Conservation (phyloP, 441 rosid genomes). For the Hura crepitans region DNA sequence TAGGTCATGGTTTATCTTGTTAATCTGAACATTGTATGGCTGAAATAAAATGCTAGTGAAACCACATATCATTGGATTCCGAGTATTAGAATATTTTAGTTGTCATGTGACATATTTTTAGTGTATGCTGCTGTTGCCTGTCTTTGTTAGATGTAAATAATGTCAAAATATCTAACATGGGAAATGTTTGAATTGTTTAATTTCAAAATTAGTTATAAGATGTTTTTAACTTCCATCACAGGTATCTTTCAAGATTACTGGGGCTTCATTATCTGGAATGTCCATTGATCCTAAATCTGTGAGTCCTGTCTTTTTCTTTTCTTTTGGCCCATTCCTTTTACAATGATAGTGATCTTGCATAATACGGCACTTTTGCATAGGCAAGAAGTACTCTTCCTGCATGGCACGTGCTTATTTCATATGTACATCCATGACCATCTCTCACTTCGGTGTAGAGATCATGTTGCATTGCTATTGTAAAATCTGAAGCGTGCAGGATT, state of each 20-base stretch:
- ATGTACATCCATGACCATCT: not conserved
- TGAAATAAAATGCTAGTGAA: not conserved
- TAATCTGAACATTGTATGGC: not conserved
- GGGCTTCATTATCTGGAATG: constrained; percentile 79
- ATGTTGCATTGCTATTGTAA: not conserved
- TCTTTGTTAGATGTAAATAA: not conserved
- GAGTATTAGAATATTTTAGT: not conserved
- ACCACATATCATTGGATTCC: not conserved
- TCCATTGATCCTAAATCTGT: constrained; percentile 83
- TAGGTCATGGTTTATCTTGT: not conserved
- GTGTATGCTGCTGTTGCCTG: not conserved
- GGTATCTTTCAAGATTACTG: constrained; percentile 81
- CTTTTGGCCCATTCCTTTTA: not conserved
- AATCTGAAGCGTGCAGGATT: not conserved
- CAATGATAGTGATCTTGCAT: not conserved
- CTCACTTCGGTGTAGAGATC: not conserved
- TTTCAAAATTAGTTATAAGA: not conserved
- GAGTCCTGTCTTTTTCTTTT: constrained; percentile 27
- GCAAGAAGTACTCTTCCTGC: not conserved
- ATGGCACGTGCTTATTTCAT: not conserved
- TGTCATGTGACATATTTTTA: not conserved
- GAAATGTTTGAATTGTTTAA: not conserved
- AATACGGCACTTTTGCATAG: not conserved
- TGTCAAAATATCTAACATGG: not conserved
- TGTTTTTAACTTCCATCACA: constrained; percentile 27